These are phyloP conservation scores for Candida yuanshanica DNA, from an alignment of 805 yeast species.

Conservation along the genomic window DNA sequence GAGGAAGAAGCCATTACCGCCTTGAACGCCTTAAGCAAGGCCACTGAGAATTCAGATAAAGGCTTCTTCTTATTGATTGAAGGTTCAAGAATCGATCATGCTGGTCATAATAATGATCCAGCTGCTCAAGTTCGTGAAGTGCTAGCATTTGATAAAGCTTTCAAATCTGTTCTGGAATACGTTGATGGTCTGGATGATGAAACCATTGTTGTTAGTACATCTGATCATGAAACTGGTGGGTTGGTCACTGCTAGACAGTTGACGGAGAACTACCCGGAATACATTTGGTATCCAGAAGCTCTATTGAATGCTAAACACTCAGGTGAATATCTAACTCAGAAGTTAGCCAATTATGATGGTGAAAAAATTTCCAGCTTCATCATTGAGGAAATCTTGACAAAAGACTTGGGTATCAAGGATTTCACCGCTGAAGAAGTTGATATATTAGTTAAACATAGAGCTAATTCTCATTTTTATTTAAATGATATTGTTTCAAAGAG, in stretches of 20 bases:
- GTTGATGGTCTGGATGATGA: conserved; percentile 66
- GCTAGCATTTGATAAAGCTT: conserved; percentile 79
- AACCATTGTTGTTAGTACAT: conserved; percentile 73
- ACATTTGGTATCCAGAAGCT: conserved; percentile 81
- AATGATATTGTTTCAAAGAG: conserved; percentile 72
- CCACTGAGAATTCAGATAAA: conserved; percentile 64
- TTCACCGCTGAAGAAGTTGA: conserved; percentile 49
- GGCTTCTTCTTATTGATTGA: conserved; percentile 87
- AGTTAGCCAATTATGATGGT: conserved; percentile 34
- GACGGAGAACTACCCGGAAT: conserved; percentile 67
- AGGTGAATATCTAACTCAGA: conserved; percentile 59
- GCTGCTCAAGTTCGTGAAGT: conserved; percentile 93
- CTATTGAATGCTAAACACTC: conserved; percentile 66
- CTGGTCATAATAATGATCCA: conserved; percentile 91
- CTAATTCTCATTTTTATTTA: conserved; percentile 38
- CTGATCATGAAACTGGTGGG: conserved; percentile 97
- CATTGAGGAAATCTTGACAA: conserved; percentile 45
- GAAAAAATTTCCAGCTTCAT: conserved; percentile 41
- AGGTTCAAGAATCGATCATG: conserved; percentile 93
- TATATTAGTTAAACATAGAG: conserved; percentile 31
- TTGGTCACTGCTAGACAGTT: conserved; percentile 82
- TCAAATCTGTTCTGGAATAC: conserved; percentile 65
- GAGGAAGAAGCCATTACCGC: conserved; percentile 78
- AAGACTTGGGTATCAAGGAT: conserved; percentile 63
- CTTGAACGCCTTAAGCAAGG: conserved; percentile 56